phyloP scores from a whole-genome alignment of 495 filamentous ascomycete species.

The Apodospora peruviana region DNA sequence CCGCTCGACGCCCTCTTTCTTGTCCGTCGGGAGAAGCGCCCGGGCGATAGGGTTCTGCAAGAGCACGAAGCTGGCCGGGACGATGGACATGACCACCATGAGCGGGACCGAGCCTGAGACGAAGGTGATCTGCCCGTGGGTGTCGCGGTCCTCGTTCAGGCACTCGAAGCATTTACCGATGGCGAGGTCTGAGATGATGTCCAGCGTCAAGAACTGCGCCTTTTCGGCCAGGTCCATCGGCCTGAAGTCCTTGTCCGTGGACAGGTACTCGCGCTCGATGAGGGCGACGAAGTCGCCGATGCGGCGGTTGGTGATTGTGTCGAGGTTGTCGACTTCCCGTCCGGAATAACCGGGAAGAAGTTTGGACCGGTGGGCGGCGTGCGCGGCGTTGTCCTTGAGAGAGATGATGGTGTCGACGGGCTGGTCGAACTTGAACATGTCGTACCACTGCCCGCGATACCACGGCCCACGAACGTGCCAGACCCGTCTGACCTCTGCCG shows the following conservation, averaged over 20 bases:
- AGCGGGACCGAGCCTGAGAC: constrained; percentile 29
- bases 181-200: constrained; percentile 44
- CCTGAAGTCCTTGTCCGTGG: constrained; percentile 20
- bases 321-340: constrained; percentile 8
- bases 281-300: constrained; percentile 37
- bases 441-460: constrained; percentile 29
- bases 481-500: constrained; percentile 31
- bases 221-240: constrained; percentile 39
- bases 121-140: constrained; percentile 40
- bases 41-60: constrained; percentile 25
- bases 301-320: constrained; percentile 27
- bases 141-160: constrained; percentile 37
- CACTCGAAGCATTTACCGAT: constrained; percentile 48
- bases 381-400: constrained; percentile 15
- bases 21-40: constrained; percentile 50
- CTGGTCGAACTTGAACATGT: constrained; percentile 26
- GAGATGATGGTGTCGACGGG: constrained; percentile 11
- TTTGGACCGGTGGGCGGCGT: constrained; percentile 7
- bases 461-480: constrained; percentile 31
- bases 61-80: constrained; percentile 22
- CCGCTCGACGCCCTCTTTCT: constrained; percentile 37
- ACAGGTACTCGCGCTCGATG: constrained; percentile 32
- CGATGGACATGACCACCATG: constrained; percentile 14
- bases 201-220: constrained; percentile 44
- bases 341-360: constrained; percentile 14